Evolutionary conservation across 169 alveolate species (phyloP).

Genomic region (Theileria sp.): DNA sequence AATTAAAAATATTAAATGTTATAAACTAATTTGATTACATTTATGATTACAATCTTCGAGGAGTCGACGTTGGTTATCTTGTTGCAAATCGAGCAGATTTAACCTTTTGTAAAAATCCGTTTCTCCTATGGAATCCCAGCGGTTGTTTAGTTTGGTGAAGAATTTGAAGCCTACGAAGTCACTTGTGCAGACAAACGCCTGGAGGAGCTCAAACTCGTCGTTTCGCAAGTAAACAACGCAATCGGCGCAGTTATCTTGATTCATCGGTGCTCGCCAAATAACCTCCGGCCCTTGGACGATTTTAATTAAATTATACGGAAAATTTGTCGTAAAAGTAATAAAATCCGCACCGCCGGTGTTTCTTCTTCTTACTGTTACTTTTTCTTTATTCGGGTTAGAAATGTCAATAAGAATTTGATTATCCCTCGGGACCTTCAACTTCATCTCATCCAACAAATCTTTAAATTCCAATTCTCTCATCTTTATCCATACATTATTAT

Average conservation of each 20-base stretch:
- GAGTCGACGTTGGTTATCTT: background rate
- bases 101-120: background rate
- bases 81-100: background rate
- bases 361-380: background rate
- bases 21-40: background rate
- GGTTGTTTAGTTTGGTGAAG: background rate
- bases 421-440: background rate
- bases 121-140: background rate
- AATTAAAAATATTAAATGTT: background rate
- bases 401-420: background rate
- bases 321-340: background rate
- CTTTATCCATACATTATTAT: background rate
- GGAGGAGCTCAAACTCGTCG: background rate
- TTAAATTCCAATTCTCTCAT: background rate
- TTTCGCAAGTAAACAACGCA: background rate
- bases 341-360: conserved; percentile 6
- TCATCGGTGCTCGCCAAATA: background rate
- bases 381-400: background rate
- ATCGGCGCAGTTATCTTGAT: background rate
- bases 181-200: background rate
- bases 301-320: background rate
- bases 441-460: background rate
- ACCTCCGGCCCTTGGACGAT: background rate
- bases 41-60: background rate
- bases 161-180: background rate